Evolutionary conservation across 257 asterid species (phyloP).

Genomic region (Coffea eugenioides): DNA sequence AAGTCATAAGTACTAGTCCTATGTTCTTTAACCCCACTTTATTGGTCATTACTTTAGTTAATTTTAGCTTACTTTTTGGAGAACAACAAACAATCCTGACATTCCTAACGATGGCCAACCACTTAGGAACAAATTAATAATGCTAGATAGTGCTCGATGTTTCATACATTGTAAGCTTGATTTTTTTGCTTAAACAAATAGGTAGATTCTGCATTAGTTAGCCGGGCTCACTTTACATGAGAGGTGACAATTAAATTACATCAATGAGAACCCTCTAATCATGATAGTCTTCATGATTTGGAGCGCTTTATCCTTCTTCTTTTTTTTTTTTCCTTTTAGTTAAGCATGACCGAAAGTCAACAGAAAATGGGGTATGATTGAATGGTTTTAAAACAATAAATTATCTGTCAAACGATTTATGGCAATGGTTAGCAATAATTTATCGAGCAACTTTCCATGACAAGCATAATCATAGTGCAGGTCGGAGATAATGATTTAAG

Average conservation of each 20-base stretch:
- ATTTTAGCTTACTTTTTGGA: neutral
- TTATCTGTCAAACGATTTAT: neutral
- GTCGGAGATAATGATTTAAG: neutral
- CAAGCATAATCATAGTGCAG: neutral
- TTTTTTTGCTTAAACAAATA: neutral
- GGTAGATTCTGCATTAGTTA: slow-evolving; percentile 7
- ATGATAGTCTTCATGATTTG: slow-evolving; percentile 11
- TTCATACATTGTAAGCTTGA: neutral
- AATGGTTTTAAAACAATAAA: neutral
- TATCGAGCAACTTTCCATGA: neutral
- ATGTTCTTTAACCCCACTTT: neutral
- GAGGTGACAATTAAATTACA: neutral
- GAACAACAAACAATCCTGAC: neutral
- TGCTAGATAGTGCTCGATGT: neutral
- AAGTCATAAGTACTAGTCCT: neutral
- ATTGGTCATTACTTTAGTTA: neutral
- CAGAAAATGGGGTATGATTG: slow-evolving; percentile 3
- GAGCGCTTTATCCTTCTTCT: neutral
- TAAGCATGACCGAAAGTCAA: slow-evolving; percentile 20
- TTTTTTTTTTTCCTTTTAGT: neutral
- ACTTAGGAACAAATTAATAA: neutral
- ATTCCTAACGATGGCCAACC: too few species aligned
- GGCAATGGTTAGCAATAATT: neutral
- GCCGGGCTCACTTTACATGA: neutral
- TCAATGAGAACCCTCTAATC: neutral